phyloP scores from a whole-genome alignment of 2,329 filamentous ascomycete genomes.

The Claviceps arundinis region DNA sequence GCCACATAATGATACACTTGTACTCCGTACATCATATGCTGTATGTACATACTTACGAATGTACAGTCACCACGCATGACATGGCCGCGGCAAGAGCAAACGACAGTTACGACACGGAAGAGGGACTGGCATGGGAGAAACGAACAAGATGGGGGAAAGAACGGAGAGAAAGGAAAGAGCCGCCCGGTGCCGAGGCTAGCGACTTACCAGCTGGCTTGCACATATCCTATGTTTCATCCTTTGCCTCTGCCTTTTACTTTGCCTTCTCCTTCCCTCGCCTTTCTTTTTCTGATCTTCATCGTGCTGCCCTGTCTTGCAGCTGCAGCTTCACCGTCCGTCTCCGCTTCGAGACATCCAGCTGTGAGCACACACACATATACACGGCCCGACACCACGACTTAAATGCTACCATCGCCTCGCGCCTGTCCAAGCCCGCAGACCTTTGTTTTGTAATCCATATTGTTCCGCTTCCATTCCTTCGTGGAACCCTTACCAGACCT shows the following conservation, averaged over 20 bases:
- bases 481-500: too few species aligned
- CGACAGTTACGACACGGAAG: not conserved
- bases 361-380: not conserved
- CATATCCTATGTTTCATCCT: not conserved
- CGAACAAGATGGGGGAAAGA: not conserved
- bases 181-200: not conserved
- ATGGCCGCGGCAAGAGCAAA: not conserved
- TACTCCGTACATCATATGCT: too few species aligned
- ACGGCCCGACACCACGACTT: not conserved
- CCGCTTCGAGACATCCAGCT: not conserved
- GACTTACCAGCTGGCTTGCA: too few species aligned
- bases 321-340: too few species aligned
- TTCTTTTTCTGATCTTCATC: not conserved
- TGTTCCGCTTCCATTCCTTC: not conserved
- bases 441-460: not conserved
- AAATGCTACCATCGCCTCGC: not conserved
- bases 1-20: too few species aligned
- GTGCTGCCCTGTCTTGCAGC: too few species aligned
- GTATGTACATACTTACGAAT: too few species aligned
- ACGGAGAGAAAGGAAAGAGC: not conserved
- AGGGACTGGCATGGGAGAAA: not conserved
- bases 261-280: not conserved
- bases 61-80: not conserved
- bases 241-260: not conserved
- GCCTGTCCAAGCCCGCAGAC: not conserved